Conservation (phyloP, 257 asterid genomes). For the Forsythia suspensa region DNA sequence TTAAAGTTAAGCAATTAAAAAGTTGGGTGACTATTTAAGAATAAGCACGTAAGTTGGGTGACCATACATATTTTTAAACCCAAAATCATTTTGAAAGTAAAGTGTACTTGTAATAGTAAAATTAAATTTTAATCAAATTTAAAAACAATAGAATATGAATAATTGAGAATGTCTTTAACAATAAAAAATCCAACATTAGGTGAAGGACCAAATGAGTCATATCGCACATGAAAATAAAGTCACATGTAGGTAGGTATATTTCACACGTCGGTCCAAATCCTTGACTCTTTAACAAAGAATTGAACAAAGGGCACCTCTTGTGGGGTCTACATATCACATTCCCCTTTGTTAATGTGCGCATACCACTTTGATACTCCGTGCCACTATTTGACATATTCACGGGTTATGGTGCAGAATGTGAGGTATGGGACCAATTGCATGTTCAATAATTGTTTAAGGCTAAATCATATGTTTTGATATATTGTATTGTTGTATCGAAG, state of each 20-base stretch:
- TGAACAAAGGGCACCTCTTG: not conserved
- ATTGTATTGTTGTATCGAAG: no score
- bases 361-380: not conserved
- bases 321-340: slow-evolving; percentile 10
- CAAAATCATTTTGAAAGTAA: no score
- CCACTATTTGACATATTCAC: not conserved
- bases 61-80: no score
- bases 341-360: not conserved
- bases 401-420: not conserved
- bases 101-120: no score
- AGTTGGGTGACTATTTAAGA: no score
- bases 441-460: not conserved
- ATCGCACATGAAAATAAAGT: not conserved
- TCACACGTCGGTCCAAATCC: not conserved
- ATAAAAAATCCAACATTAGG: not conserved
- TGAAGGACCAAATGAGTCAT: not conserved
- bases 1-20: no score
- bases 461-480: not conserved
- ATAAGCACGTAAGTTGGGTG: no score
- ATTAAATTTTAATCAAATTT: no score
- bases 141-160: no score
- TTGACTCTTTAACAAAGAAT: not conserved
- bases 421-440: not conserved
- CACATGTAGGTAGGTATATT: not conserved
- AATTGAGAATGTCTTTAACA: not conserved